A percentile compares a stretch with the other conserved stretches of the same genome.
These are phyloP conservation scores for Pichia cabralensis DNA, from an alignment of 805 yeast species.

Conservation along the genomic window DNA sequence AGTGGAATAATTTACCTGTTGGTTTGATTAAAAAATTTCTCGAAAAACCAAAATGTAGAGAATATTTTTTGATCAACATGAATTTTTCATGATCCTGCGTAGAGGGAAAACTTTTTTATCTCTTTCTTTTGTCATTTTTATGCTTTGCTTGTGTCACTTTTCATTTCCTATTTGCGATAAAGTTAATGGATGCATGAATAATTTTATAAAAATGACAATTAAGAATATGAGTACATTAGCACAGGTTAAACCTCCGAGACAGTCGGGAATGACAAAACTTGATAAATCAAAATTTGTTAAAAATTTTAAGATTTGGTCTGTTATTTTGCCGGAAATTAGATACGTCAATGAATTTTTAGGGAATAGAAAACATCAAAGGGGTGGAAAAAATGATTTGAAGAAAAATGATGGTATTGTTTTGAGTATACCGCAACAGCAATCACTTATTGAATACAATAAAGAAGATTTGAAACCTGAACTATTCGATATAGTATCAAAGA, in stretches of 20 bases:
- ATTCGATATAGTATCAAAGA: constrained; percentile 6
- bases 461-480: constrained; percentile 7
- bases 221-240: constrained; percentile 4
- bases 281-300: constrained; percentile 57
- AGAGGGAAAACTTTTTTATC: no score
- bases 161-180: no score
- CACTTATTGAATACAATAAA: constrained; percentile 40
- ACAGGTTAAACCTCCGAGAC: constrained; percentile 47
- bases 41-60: no score
- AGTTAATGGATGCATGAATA: constrained; percentile 3
- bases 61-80: no score
- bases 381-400: no score
- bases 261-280: constrained; percentile 52
- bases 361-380: constrained; percentile 38
- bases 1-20: no score
- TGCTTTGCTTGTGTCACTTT: no score
- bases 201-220: constrained; percentile 2
- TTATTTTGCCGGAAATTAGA: constrained; percentile 59
- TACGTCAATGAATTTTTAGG: constrained; percentile 47
- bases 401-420: constrained; percentile 31
- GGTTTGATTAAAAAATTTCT: no score
- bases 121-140: no score
- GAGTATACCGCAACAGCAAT: constrained; percentile 59
- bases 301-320: constrained; percentile 53
- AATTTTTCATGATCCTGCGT: no score